Base-by-base conservation (phyloP, 73 alveolate genomes). In the Paramecium biaurelia region DNA sequence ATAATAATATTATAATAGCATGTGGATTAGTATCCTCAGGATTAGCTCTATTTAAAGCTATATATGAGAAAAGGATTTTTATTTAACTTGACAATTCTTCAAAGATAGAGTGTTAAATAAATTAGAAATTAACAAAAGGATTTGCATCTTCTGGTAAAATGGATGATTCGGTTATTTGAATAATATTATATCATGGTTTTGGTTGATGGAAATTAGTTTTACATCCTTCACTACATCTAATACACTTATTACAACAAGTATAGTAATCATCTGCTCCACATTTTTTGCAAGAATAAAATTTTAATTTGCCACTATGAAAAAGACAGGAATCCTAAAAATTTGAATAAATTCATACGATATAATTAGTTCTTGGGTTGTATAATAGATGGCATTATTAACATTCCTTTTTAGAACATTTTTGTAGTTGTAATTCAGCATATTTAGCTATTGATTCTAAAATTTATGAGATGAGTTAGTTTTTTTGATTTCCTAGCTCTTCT, bases 231-330 rank as follows among this genome's bases (percentile, higher is more conserved):
- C 93, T 47, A 67, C 98, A 96, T 30, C 90, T 35, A 35, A 49
- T 89, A 43, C 99, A 96, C 68, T 85, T 93, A 43, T 93, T 84
- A 56, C 99, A 96, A 74, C 99, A 96, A 43, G 88, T 89, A 70
- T 76, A 95, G 92, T 96, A 96, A 30, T 96, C 94, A 68, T 96
- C 98, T 2, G 95, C 98, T 32, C 99, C 99, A 85, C 99, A 96
- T 26, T 97, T 98, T 28, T 96, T 70, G 67, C 99, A 96, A 5
- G 98, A 94, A 84, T 92, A 96, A 67, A 93, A 96, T 59, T 95
- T 95, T 28, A 96, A 85, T 45, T 89, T 93, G n/a, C 99, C 99
- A 20, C 97, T 96, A 89, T 96, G 99, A 92, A 92, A 96, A 11
- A 67, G 41, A 86, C 98, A 95, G 7, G 97, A 79, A 43, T 79